A percentile compares a stretch with the other conserved stretches of the same genome.
Evolutionary conservation across 768 basidiomycete species (phyloP).

Genomic region (Boletus vermiculosoides): DNA sequence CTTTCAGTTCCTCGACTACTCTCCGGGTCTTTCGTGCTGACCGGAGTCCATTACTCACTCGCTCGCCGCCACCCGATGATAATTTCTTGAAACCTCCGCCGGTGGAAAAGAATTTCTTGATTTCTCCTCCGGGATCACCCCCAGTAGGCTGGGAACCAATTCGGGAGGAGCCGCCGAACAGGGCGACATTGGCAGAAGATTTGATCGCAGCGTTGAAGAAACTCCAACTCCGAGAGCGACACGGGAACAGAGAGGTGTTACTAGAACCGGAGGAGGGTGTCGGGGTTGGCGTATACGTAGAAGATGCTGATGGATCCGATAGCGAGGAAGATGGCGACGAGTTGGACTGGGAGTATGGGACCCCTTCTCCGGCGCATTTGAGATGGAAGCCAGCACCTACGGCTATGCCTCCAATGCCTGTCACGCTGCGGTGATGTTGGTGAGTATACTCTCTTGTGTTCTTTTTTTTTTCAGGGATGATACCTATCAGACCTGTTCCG

Average conservation of each 20-base stretch:
- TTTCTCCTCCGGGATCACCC: slow-evolving; percentile 96
- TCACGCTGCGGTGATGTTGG: slow-evolving; percentile 24
- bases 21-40: slow-evolving; percentile 75
- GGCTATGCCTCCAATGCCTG: slow-evolving; percentile 51
- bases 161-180: slow-evolving; percentile 87
- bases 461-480: slow-evolving; percentile 49
- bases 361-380: slow-evolving; percentile 43
- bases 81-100: slow-evolving; percentile 66
- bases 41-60: slow-evolving; percentile 57
- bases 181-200: slow-evolving; percentile 80
- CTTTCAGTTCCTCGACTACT: slow-evolving; percentile 44
- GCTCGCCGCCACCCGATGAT: slow-evolving; percentile 28
- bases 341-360: slow-evolving; percentile 61
- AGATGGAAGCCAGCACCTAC: slow-evolving; percentile 55
- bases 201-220: slow-evolving; percentile 75
- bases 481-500: slow-evolving; percentile 78
- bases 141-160: slow-evolving; percentile 96
- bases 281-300: slow-evolving; percentile 77
- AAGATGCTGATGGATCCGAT: slow-evolving; percentile 57
- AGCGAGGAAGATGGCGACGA: slow-evolving; percentile 28
- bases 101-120: slow-evolving; percentile 90
- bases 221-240: slow-evolving; percentile 56
- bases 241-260: slow-evolving; percentile 49
- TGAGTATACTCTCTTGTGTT: slow-evolving; percentile 21
- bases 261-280: slow-evolving; percentile 66